Evolutionary conservation across 2,329 filamentous ascomycete species (phyloP).

Genomic region (Diaporthe caulivora): DNA sequence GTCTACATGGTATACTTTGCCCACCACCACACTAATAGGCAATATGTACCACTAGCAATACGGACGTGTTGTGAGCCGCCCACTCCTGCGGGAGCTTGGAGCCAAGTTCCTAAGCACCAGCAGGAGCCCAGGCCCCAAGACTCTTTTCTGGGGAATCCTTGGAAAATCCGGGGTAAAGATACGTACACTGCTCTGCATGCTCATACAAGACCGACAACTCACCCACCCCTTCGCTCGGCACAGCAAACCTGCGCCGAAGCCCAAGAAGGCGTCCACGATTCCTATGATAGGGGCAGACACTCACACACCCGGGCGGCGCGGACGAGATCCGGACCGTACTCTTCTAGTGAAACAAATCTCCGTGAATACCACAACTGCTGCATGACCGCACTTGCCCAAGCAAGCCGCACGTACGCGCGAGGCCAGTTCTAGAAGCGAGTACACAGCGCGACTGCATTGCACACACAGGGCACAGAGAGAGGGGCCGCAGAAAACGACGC

Average conservation of each 20-base stretch:
- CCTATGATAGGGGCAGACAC: neutral
- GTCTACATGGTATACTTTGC: no score
- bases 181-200: neutral
- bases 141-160: conserved; percentile 4
- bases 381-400: neutral
- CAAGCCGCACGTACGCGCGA: neutral
- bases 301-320: neutral
- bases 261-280: no score
- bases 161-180: conserved; percentile 1
- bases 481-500: neutral
- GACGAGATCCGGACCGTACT: neutral
- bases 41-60: neutral
- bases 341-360: neutral
- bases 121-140: neutral
- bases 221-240: neutral
- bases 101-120: neutral
- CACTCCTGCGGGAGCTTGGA: conserved; percentile 20
- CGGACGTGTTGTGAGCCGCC: conserved; percentile 5
- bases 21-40: neutral
- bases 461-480: neutral
- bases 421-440: neutral
- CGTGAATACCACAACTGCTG: neutral
- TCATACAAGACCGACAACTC: neutral
- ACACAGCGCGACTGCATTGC: no score
- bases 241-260: neutral